These are phyloP conservation scores for Nakaseomyces uthaithaninus DNA, from an alignment of 1,139 yeast species.

Conservation along the genomic window DNA sequence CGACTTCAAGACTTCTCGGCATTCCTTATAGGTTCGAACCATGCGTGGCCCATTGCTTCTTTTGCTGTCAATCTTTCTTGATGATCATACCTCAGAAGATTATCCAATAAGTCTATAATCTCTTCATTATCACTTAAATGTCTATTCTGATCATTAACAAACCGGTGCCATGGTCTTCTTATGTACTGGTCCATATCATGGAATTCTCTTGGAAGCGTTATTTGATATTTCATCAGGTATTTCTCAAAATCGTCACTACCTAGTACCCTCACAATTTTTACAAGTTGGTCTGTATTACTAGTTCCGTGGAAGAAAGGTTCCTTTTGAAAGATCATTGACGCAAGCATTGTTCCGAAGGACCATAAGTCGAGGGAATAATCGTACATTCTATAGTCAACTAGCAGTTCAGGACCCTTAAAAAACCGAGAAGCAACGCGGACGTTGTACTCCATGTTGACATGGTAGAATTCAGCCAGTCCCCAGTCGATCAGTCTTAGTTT, in stretches of 20 bases:
- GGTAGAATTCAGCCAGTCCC: slow-evolving; percentile 98
- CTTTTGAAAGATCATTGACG: slow-evolving; percentile 91
- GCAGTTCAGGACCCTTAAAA: slow-evolving; percentile 93
- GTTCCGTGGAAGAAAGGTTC: slow-evolving; percentile 98
- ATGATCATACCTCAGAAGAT: slow-evolving; percentile 82
- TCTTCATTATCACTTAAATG: slow-evolving; percentile 56
- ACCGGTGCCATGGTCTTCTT: slow-evolving; percentile 82
- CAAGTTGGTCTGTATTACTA: slow-evolving; percentile 91
- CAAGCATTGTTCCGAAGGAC: slow-evolving; percentile 96
- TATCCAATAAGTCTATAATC: slow-evolving; percentile 75
- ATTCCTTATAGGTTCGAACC: slow-evolving; percentile 31
- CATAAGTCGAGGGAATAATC: slow-evolving; percentile 94
- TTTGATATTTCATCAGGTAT: slow-evolving; percentile 68
- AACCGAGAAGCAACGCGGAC: slow-evolving; percentile 98
- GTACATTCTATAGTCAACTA: slow-evolving; percentile 87
- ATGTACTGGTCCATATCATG: slow-evolving; percentile 75
- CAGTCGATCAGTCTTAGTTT: slow-evolving; percentile 84
- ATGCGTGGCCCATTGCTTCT: slow-evolving; percentile 88
- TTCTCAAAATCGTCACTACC: slow-evolving; percentile 79
- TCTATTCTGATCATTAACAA: slow-evolving; percentile 66
- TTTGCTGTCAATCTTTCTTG: slow-evolving; percentile 89
- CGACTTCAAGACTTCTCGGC: slow-evolving; percentile 5
- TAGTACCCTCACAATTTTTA: slow-evolving; percentile 85
- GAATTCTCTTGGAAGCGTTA: slow-evolving; percentile 71
- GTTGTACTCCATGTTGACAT: slow-evolving; percentile 87